phyloP scores from a whole-genome alignment of 257 asterid species.

The Prunella vulgaris region DNA sequence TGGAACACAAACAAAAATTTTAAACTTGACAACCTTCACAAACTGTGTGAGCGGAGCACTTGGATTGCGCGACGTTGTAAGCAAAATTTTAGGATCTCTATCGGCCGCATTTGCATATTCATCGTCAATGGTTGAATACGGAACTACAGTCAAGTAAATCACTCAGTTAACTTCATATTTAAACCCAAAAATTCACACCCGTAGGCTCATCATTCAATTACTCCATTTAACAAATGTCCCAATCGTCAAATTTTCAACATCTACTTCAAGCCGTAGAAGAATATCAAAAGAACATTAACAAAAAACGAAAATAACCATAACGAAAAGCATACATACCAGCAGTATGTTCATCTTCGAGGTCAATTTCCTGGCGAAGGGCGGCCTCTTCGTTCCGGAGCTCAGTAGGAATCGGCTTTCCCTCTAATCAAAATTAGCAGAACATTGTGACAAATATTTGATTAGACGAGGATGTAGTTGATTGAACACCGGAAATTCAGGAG shows the following conservation, averaged over 20 bases:
- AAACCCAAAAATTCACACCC: neutral
- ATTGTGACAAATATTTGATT: neutral
- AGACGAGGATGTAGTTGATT: neutral
- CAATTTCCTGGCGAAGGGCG: conserved; percentile 85
- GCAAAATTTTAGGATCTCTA: conserved; percentile 83
- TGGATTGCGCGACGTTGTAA: conserved; percentile 85
- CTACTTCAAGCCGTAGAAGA: neutral
- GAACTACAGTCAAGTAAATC: conserved; percentile 44
- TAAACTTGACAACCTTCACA: conserved; percentile 61
- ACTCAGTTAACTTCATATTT: neutral
- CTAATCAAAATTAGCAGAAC: conserved; percentile 25
- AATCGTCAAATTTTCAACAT: neutral
- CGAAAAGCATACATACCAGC: conserved; percentile 37
- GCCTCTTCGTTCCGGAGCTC: conserved; percentile 96
- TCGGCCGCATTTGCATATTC: conserved; percentile 79
- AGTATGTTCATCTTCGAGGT: conserved; percentile 85
- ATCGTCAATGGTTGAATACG: conserved; percentile 80
- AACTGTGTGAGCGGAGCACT: conserved; percentile 96
- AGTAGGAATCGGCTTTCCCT: conserved; percentile 96
- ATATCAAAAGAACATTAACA: neutral
- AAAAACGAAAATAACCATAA: neutral
- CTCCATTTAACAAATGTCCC: neutral
- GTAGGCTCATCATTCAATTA: neutral
- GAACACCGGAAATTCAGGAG: neutral
- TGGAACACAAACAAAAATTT: neutral